Percentiles rank a stretch among this genome's conserved stretches.
Conservation (phyloP, 306 rosid species). For the Begonia masoniana region DNA sequence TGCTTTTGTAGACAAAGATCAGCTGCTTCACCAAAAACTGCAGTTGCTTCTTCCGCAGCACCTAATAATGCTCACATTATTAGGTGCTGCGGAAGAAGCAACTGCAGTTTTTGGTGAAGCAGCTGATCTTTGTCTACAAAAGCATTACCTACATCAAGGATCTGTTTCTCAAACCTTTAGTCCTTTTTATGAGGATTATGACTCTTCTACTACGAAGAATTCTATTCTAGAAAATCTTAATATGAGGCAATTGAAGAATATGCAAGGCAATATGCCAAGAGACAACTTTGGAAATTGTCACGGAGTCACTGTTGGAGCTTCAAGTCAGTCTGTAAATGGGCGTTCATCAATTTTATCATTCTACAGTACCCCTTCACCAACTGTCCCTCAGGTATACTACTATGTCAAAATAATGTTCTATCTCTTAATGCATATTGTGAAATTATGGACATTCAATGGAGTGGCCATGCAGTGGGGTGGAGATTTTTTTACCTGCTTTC, state of each 20-base stretch:
- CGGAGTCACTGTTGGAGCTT: constrained; percentile 37
- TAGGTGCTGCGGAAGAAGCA: constrained; percentile 97
- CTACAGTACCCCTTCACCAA: constrained; percentile 90
- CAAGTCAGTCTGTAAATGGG: constrained; percentile 28
- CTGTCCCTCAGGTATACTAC: constrained; percentile 55
- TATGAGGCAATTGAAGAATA: constrained; percentile 52
- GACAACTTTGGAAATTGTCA: constrained; percentile 68
- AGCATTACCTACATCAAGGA: constrained; percentile 52
- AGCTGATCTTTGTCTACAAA: constrained; percentile 76
- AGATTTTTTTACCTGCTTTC: background rate
- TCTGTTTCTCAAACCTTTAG: constrained; percentile 30
- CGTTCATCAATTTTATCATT: constrained; percentile 51
- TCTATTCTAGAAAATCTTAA: constrained; percentile 40
- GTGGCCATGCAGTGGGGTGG: too few relatives aligned
- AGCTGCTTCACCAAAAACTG: constrained; percentile 88
- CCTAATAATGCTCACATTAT: constrained; percentile 17
- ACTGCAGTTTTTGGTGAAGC: constrained; percentile 79
- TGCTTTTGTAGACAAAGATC: constrained; percentile 78
- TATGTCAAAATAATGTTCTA: background rate
- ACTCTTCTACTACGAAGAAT: constrained; percentile 35
- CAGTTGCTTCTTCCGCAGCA: constrained; percentile 87
- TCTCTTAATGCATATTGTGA: too few relatives aligned
- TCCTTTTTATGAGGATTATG: constrained; percentile 42
- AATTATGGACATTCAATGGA: too few relatives aligned
- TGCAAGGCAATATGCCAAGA: constrained; percentile 53